Evolutionary conservation across 2,329 filamentous ascomycete genomes (phyloP).

Genomic region (Camptophora hylomeconis): DNA sequence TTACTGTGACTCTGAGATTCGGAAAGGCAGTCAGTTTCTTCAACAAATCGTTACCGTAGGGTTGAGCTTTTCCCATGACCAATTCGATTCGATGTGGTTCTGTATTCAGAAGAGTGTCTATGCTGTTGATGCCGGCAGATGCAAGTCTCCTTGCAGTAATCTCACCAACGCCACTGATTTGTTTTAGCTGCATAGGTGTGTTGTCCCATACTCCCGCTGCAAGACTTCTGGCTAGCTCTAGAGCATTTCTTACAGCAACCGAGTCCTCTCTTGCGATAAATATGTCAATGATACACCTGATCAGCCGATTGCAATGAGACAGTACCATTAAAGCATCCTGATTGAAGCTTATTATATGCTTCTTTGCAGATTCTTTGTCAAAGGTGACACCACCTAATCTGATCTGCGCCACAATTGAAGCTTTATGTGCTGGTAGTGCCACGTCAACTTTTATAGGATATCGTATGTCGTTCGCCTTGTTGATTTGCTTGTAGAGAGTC

Average conservation of each 20-base stretch:
- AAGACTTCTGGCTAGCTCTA: constrained; percentile 68
- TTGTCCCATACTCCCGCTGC: constrained; percentile 71
- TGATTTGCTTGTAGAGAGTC: constrained; percentile 56
- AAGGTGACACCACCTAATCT: constrained; percentile 56
- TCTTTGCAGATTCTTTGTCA: constrained; percentile 42
- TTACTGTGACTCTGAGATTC: constrained; percentile 43
- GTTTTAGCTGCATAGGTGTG: constrained; percentile 65
- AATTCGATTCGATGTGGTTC: constrained; percentile 65
- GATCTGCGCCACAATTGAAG: constrained; percentile 64
- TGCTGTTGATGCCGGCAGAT: constrained; percentile 54
- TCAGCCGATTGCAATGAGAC: constrained; percentile 53
- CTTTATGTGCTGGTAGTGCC: constrained; percentile 55
- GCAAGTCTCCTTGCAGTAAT: constrained; percentile 64
- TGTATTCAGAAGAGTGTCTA: constrained; percentile 54
- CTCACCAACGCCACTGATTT: constrained; percentile 65
- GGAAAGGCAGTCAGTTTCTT: constrained; percentile 60
- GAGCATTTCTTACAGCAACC: constrained; percentile 49
- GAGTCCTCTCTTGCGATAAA: constrained; percentile 52
- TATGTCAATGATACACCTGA: constrained; percentile 67
- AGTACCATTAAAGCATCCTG: constrained; percentile 52
- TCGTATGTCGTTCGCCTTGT: constrained; percentile 53
- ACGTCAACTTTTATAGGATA: constrained; percentile 59
- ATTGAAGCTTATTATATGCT: constrained; percentile 42
- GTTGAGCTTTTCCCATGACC: constrained; percentile 64
- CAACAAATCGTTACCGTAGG: constrained; percentile 62